Evolutionary conservation across 192 early-diverging fungal genomes (phyloP), one percentile per base, ranked within the genome.

Genomic region (Mortierella hygrophila): DNA sequence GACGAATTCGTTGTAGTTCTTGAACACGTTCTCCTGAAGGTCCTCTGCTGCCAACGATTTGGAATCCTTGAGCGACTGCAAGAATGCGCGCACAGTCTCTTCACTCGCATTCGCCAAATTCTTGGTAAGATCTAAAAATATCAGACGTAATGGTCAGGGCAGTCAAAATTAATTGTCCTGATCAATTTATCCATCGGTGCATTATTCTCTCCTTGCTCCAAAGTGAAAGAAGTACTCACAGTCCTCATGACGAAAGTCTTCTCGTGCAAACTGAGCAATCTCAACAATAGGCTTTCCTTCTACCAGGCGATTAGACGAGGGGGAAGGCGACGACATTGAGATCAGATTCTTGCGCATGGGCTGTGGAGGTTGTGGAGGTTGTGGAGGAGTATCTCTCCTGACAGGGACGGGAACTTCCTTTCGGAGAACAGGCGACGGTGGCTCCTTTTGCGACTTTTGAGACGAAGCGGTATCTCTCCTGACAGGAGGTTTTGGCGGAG

Each of bases 1-100:
- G 21, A 97, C 95, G 83, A 97, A 97, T 77, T 97, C 95, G 57
- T 87, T 92, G 80, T 97, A 97, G 83, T 97, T 97, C 70, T 90
- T 90, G 88, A 94, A 96, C 15, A 97, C 96, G 80, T 96, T 96
- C n/a, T 92, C 89, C 69, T 97, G 95, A 23, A 97, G 85, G 74
- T 96, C 94, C 6, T 79, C 88, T 35, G 95, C 94, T 11, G 94
- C 95, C 26, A 90, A 79, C 18, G 94, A 92, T 76, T 93, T 91
- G 1, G 96, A 93, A 77, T 94, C 94, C 41, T 87, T 86, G 4
- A 97, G 83, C 8, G 88, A 85, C 44, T 89, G 85, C 52, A 91
- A 87, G 68, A 94, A 93, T 1, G 73, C 82, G n/a, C 92, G 87
- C 11, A 94, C 88, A 6, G 83, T 91, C 26, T 94, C 93, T 77